Conservation (phyloP, 2,329 filamentous ascomycete genomes). For the Fusarium illudens region DNA sequence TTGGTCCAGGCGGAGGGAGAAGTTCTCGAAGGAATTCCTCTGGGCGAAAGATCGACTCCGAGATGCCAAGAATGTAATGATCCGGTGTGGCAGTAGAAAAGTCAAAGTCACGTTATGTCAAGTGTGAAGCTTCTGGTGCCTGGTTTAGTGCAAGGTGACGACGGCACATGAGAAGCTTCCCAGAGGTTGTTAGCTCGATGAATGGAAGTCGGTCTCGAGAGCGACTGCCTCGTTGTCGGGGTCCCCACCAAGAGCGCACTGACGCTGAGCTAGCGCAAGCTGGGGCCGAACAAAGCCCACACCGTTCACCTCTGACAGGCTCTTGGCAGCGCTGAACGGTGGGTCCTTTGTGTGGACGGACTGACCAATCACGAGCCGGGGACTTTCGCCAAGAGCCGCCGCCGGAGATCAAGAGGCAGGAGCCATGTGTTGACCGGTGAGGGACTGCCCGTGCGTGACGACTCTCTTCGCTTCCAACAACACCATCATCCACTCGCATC, state of each 20-base stretch:
- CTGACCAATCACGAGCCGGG: conserved; percentile 17
- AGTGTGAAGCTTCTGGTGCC: neutral
- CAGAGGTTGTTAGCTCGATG: neutral
- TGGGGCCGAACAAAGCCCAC: conserved; percentile 10
- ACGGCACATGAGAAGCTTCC: neutral
- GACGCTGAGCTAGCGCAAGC: neutral
- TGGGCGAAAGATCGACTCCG: neutral
- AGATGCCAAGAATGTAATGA: neutral
- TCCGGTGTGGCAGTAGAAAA: neutral
- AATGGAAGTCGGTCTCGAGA: neutral
- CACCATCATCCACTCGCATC: conserved; percentile 36
- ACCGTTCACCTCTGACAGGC: conserved; percentile 18
- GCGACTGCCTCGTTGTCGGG: neutral
- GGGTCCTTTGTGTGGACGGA: conserved; percentile 7
- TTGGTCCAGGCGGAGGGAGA: neutral
- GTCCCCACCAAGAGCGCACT: conserved; percentile 1
- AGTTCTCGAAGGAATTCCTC: neutral
- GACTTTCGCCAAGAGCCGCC: conserved; percentile 4
- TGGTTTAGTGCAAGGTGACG: neutral
- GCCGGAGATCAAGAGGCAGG: conserved; percentile 18
- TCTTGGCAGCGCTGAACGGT: conserved; percentile 28
- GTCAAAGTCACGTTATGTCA: neutral
- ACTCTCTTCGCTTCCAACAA: conserved; percentile 37
- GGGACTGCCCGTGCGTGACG: conserved; percentile 34
- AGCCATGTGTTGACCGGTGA: conserved; percentile 39